Evolutionary conservation across 768 basidiomycete genomes (phyloP).

Genomic region (Paxillus rubicundulus): DNA sequence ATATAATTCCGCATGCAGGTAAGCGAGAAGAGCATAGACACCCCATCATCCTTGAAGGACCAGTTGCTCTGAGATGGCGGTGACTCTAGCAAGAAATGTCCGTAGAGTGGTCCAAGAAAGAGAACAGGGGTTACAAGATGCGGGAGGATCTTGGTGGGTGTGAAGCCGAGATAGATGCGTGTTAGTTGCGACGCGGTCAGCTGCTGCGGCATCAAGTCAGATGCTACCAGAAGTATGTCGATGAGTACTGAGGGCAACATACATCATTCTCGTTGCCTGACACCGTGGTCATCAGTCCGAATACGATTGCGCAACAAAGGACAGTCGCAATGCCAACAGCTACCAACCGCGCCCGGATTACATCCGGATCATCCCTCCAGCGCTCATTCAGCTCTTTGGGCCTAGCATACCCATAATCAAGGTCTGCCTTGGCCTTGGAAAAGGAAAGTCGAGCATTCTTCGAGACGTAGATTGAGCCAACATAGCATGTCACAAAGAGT

Average conservation of each 20-base stretch:
- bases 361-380: slow-evolving; percentile 80
- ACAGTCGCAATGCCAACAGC: slow-evolving; percentile 66
- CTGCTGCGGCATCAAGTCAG: slow-evolving; percentile 10
- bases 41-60: slow-evolving; percentile 41
- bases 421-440: slow-evolving; percentile 29
- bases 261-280: slow-evolving; percentile 20
- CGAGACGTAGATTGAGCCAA: slow-evolving; percentile 79
- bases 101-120: slow-evolving; percentile 77
- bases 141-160: slow-evolving; percentile 35
- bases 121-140: slow-evolving; percentile 71
- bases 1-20: slow-evolving; percentile 71
- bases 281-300: slow-evolving; percentile 37
- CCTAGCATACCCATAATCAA: slow-evolving; percentile 27
- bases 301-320: slow-evolving; percentile 53
- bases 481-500: slow-evolving; percentile 64
- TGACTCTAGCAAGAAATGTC: slow-evolving; percentile 39
- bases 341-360: slow-evolving; percentile 75
- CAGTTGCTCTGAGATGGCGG: slow-evolving; percentile 58
- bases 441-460: slow-evolving; percentile 61
- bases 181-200: slow-evolving; percentile 29
- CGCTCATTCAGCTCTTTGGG: slow-evolving; percentile 41
- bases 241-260: neutral
- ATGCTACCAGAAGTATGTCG: neutral
- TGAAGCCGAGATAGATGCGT: slow-evolving; percentile 42
- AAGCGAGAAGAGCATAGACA: slow-evolving; percentile 45